Base-by-base conservation (phyloP, 2,329 filamentous ascomycete genomes). In the Trichoderma pleuroti region DNA sequence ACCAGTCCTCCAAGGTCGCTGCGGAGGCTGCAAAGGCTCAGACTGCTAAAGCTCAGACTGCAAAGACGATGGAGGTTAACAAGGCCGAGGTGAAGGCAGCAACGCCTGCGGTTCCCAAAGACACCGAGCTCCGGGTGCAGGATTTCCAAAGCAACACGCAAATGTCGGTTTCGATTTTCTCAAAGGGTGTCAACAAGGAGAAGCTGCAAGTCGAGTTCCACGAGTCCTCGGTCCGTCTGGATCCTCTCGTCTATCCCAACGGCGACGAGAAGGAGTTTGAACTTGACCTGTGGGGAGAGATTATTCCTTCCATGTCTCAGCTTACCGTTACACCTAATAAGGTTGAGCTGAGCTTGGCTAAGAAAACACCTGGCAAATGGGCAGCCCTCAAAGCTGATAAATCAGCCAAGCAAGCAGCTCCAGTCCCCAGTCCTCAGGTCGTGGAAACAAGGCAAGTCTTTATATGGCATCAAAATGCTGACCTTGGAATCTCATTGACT, bases 311-410 rank as follows among this genome's bases (percentile, higher is more conserved):
- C 1, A 80, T 85, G 36, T 93, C 89, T 24, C 90, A 85, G 57
- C 88, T 84, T 74, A 86, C 84, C 1, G 87, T 97, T 68, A 91
- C 92, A 54, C 85, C 91, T 1, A 93, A 90, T 76, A 97, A 97
- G 79, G 86, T 97, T 68, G 94, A 97, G 79, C 83, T 97, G 46
- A 86, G 83, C 12, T 85, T 97, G 18, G 86, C 85, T 72, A 97
- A 97, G 80, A 83, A 85, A 52, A 84, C 80, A 1, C 80, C 87
- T 0, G 91, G 90, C 8, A 94, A 93, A 78, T 96, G 93, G 93
- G 80, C 85, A 0, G 72, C 75, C 32, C 68, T 81, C 8, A 74
- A 73, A 70, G 21, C 16, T 16, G 39, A 68, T 16, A 39, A 14
- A 28, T 46, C 54, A 6, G 9, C 56, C 11, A 46, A 49, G 16